Evolutionary conservation across 345 rosid genomes (phyloP).

Genomic region (Ricinus communis): DNA sequence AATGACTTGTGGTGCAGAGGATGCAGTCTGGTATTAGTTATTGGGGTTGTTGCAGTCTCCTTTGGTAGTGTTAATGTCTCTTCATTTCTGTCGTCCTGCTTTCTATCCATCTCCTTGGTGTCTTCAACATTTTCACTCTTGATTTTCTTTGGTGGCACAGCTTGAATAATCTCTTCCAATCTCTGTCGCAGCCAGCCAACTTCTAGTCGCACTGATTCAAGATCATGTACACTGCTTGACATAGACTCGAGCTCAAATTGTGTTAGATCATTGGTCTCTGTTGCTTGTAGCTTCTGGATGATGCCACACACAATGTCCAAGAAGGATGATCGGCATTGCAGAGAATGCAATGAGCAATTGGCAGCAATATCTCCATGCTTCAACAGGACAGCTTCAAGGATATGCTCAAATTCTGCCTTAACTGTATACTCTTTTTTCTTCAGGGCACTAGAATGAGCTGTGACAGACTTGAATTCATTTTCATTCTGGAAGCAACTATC

Average conservation of each 20-base stretch:
- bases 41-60: too few species aligned
- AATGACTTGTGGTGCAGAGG: too few species aligned
- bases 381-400: slow-evolving; percentile 22
- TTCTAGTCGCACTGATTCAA: slow-evolving; percentile 27
- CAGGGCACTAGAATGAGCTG: too few species aligned
- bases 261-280: slow-evolving; percentile 11
- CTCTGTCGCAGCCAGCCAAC: slow-evolving; percentile 35
- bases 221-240: slow-evolving; percentile 25
- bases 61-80: too few species aligned
- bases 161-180: slow-evolving; percentile 28
- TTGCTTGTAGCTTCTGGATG: slow-evolving; percentile 21
- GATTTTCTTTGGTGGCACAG: background rate
- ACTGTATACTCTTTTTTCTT: too few species aligned
- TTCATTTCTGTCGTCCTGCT: too few species aligned
- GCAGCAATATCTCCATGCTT: slow-evolving; percentile 37
- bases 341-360: slow-evolving; percentile 28
- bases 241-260: slow-evolving; percentile 23
- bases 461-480: background rate
- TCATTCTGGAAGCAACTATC: background rate
- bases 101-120: too few species aligned
- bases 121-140: background rate
- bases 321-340: slow-evolving; percentile 29
- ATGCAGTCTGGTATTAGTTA: too few species aligned
- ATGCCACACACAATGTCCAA: slow-evolving; percentile 31
- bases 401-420: slow-evolving; percentile 22